A percentile compares a stretch with the other conserved stretches of the same genome.
These are phyloP conservation scores for Penicillium sp. DNA, from an alignment of 2,329 filamentous ascomycete genomes.

Conservation along the genomic window DNA sequence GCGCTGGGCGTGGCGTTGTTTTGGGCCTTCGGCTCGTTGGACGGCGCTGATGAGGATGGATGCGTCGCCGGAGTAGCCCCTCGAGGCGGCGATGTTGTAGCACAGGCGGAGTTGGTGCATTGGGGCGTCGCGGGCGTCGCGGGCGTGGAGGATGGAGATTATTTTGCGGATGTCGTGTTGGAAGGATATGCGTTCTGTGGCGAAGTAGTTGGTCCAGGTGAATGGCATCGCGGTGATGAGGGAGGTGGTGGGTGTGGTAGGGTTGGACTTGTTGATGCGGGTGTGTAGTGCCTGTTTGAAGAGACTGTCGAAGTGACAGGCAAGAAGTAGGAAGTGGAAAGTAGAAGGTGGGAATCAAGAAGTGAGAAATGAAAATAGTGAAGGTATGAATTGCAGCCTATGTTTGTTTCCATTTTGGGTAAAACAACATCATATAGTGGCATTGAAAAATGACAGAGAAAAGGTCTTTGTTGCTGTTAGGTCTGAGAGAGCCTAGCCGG, in stretches of 20 bases:
- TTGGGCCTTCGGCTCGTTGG: not conserved
- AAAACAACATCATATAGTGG: too few species aligned
- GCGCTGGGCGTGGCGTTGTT: not conserved
- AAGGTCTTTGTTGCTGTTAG: too few species aligned
- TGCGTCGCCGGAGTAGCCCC: not conserved
- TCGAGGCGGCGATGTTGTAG: not conserved
- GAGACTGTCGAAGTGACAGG: too few species aligned
- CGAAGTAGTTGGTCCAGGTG: not conserved
- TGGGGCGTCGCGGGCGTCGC: not conserved
- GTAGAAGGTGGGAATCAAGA: too few species aligned
- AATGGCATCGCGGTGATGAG: not conserved
- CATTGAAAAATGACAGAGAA: too few species aligned
- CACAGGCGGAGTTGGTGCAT: not conserved
- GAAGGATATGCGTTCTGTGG: not conserved
- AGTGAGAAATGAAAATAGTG: too few species aligned
- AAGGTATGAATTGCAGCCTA: too few species aligned
- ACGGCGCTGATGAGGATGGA: not conserved
- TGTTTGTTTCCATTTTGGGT: too few species aligned
- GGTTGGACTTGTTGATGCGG: too few species aligned
- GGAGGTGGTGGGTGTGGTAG: not conserved
- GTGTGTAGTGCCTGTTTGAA: not conserved
- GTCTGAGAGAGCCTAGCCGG: too few species aligned
- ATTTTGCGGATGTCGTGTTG: not conserved
- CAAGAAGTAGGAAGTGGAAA: too few species aligned
- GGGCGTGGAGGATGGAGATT: not conserved